Base-by-base conservation (phyloP, 495 filamentous ascomycete genomes). In the Aspergillus ellipticus region DNA sequence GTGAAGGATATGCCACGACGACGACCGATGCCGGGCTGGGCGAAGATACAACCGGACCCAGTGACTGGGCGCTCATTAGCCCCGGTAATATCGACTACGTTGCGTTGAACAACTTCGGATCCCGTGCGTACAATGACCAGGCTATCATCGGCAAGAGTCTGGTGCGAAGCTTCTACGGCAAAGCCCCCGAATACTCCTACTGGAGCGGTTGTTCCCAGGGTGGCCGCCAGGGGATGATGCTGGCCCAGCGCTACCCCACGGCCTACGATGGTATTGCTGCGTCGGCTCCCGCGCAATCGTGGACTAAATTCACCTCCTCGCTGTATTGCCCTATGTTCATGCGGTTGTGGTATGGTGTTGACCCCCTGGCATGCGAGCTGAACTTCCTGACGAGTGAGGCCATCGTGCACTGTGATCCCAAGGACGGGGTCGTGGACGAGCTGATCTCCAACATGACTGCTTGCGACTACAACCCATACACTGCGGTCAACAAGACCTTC, bases 261-360 rank as follows among this genome's bases (percentile, higher is more conserved):
- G 66, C 73, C 10, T 79, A 84, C 54, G 84, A 89, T 62, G 86
- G 85, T 20, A 80, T 83, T 11, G 66, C 87, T 16, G 75, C 77
- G 24, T 82, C 80, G 2, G 75, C 80, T 17, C 77, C 68, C 10
- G 66, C 68, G 21, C 43, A 65, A 22, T 70, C 64, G 53, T 77
- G 72, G 59, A 74, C 70, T 33, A 71, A 74, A 28, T 63, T 78
- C 11, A 21, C 50, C 31, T 43, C 45, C 47, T 49, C 29, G 19
- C 33, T 29, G 28, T 54, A 45, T 17, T 51, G 22, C 43, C 55
- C 49, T 7, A 26, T 51, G 13, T 47, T 53, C 6, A 48, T 57
- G 13, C 19, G 35, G 16, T 16, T 3, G 61, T 59, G n/a, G 69
- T 1, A 73, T 31, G 28, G 28, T 5, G 28, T 31, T 10, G 10